Percentiles rank a stretch among this genome's conserved stretches.
These are phyloP conservation scores for Heimioporus punctisporus DNA, from an alignment of 1,284 basidiomycete genomes.

Conservation along the genomic window DNA sequence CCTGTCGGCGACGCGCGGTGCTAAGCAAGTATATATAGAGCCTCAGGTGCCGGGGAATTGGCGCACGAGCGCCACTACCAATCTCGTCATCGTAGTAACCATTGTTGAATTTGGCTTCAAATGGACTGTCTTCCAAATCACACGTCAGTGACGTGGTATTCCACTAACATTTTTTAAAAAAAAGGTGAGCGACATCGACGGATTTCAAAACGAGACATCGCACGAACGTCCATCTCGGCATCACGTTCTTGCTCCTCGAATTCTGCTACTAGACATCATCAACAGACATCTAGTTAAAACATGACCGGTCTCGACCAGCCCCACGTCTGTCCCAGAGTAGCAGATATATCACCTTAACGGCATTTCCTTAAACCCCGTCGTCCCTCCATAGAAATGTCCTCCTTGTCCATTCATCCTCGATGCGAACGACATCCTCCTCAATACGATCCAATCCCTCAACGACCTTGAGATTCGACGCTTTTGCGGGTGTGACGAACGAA, in stretches of 20 bases:
- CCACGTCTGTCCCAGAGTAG: conserved; percentile 89
- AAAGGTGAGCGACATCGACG: too few relatives aligned
- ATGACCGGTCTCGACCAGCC: conserved; percentile 71
- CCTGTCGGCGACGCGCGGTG: too few relatives aligned
- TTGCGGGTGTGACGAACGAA: conserved; percentile 66
- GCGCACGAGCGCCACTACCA: too few relatives aligned
- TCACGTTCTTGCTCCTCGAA: conserved; percentile 84
- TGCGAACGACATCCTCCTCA: conserved; percentile 85
- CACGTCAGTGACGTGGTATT: conserved; percentile 65
- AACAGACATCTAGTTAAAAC: conserved; percentile 3
- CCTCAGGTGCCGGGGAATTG: too few relatives aligned
- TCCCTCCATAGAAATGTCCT: conserved; percentile 82
- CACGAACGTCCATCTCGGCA: conserved; percentile 77
- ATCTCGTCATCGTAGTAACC: conserved; percentile 58
- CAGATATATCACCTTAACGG: conserved; percentile 97
- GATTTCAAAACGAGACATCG: too few relatives aligned
- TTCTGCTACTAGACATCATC: conserved; percentile 56
- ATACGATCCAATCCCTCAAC: conserved; percentile 87
- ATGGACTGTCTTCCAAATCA: conserved; percentile 72
- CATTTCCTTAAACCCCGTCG: conserved; percentile 86
- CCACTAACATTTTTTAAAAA: conserved; percentile 44
- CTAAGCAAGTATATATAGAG: too few relatives aligned
- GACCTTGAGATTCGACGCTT: conserved; percentile 70
- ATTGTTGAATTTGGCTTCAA: conserved; percentile 69
- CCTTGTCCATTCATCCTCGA: conserved; percentile 76